Percentiles rank a stretch among this genome's conserved stretches.
These are phyloP conservation scores for Acanthamoeba triangularis DNA, from an alignment of 208 protist species.

Conservation along the genomic window DNA sequence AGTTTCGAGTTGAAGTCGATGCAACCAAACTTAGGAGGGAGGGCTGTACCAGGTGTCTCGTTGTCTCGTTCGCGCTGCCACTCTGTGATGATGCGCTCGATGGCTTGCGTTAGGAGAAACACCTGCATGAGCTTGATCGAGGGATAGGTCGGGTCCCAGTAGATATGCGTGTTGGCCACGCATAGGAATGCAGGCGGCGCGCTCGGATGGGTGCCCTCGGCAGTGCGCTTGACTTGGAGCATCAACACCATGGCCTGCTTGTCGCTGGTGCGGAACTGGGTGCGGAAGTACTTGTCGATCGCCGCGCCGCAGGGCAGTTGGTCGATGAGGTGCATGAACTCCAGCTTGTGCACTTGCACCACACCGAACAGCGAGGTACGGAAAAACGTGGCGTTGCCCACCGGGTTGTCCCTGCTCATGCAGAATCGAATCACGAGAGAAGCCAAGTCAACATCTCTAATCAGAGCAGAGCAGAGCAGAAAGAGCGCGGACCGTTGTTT, in stretches of 20 bases:
- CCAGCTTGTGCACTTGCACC: conserved; percentile 19
- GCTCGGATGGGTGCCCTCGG: not conserved
- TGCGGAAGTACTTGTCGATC: conserved; percentile 19
- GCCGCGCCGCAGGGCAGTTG: not conserved
- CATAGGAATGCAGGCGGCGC: not conserved
- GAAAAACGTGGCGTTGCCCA: conserved; percentile 18
- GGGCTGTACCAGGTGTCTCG: not conserved
- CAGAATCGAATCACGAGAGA: not conserved
- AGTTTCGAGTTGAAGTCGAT: not conserved
- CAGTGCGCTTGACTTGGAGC: not conserved
- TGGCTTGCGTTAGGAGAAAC: conserved; percentile 74
- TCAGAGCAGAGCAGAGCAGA: not conserved
- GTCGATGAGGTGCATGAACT: conserved; percentile 51
- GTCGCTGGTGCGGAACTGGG: not conserved
- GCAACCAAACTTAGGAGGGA: not conserved
- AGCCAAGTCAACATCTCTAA: not conserved
- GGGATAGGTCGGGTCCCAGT: conserved; percentile 84
- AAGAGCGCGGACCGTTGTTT: not conserved
- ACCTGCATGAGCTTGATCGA: conserved; percentile 85
- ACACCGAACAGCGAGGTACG: not conserved
- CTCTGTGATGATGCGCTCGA: conserved; percentile 34
- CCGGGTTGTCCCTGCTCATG: not conserved
- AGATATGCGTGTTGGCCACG: conserved; percentile 84
- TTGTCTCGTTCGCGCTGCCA: not conserved
- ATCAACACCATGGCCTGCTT: conserved; percentile 40